Evolutionary conservation across 495 filamentous ascomycete genomes (phyloP), one percentile per base, ranked within the genome.

Genomic region (Penicillium salamii): DNA sequence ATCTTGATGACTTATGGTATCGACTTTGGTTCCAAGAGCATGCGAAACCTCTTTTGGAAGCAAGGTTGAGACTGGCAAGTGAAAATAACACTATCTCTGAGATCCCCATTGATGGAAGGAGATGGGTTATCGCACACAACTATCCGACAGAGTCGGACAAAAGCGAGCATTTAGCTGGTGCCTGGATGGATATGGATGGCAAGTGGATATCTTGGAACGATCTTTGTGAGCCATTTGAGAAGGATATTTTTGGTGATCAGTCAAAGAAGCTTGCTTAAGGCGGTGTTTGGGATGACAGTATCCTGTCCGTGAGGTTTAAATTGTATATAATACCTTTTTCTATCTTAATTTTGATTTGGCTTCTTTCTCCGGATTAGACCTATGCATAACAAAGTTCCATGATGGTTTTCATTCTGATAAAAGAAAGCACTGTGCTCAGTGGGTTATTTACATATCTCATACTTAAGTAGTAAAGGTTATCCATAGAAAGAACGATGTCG

Each of bases 1-100:
- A 50, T 17, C 43, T 57, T 11, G 54, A 57, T 17, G 31, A 49
- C 29, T 17, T 57, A 7, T 57, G 50, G 54, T 21, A 18, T 3
- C 18, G 44, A 11, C 19, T 53, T 15, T 50, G 54, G 49, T 53
- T 50, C 40, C 53, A 46, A 14, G 34, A 46, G 3, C 53, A 46
- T 19, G 36, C 34, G 1, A 50, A 50, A 12, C 36, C 41, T 13
- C 42, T 58, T 3, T 46, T 50, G 19, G 36, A 53, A 9, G 46
- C 45, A 3, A 37, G 28, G 5, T 5, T 47, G 2, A 26, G 24
- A 13, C 11, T 29, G 1, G 7, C 49, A 18, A 50, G 49, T 17
- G 35, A 41, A 3, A 35, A 31, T 6, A 41, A 33, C 13, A 33
- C 14, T 3, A 53, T 53, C n/a, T 42, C 17, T 12, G 20, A 38